A percentile compares a stretch with the other conserved stretches of the same genome.
Evolutionary conservation across 164 flowering plant genomes (phyloP).

Genomic region (Magnolia officinalis): DNA sequence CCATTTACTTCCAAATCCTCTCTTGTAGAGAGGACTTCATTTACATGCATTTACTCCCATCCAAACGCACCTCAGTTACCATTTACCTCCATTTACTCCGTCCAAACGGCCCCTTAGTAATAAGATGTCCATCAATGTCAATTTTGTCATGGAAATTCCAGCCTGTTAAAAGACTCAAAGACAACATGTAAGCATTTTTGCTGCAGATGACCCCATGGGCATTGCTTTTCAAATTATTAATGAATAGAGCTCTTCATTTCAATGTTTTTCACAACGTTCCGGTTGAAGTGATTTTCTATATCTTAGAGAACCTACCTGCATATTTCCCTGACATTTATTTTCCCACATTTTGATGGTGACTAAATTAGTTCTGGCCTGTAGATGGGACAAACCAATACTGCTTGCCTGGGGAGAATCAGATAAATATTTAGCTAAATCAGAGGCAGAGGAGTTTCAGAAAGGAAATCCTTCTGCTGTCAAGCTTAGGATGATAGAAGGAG

Average conservation of each 20-base stretch:
- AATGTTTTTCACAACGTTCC: not conserved
- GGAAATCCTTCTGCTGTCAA: conserved; percentile 52
- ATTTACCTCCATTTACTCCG: too few species aligned
- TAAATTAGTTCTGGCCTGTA: conserved; percentile 25
- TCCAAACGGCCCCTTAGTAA: too few species aligned
- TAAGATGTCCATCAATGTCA: too few species aligned
- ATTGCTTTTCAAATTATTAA: not conserved
- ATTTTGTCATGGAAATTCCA: too few species aligned
- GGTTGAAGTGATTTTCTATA: not conserved
- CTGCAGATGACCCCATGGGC: too few species aligned
- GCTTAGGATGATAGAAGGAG: conserved; percentile 83
- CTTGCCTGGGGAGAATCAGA: conserved; percentile 91
- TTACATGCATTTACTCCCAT: too few species aligned
- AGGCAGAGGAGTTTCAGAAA: conserved; percentile 81
- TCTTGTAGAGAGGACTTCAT: too few species aligned
- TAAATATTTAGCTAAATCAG: conserved; percentile 76
- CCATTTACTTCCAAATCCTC: too few species aligned
- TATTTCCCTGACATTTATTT: not conserved
- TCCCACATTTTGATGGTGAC: conserved; percentile 1
- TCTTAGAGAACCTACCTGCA: not conserved
- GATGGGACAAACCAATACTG: conserved; percentile 83
- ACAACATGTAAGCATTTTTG: too few species aligned
- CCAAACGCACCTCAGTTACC: too few species aligned
- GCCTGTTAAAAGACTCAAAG: too few species aligned
- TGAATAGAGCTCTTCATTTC: not conserved